Base-by-base conservation (phyloP, 1,139 yeast species). In the Tardiomyces digboiensis region DNA sequence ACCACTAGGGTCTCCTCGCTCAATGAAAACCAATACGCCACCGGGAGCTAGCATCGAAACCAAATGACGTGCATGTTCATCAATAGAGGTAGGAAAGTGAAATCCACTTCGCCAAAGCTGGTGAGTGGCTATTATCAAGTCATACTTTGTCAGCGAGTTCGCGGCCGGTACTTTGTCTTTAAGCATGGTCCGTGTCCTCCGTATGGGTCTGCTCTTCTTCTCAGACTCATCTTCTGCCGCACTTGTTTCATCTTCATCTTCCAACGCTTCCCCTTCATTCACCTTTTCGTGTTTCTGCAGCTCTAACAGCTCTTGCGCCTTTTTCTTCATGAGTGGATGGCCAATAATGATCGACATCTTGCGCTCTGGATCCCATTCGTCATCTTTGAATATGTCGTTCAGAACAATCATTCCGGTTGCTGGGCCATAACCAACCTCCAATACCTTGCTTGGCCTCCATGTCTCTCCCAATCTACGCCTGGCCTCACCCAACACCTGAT, bases 341-440 rank as follows among this genome's bases (percentile, higher is more conserved):
- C 96, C 95, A 19, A 81, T 70, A 18, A 89, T 73, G 36, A 82
- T 84, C 0, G 85, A 80, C 43, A 85, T 87, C 55, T 85, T 86
- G 16, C 67, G 68, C 19, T 65, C 67, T 0, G 95, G 91, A 19
- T 66, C 64, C 67, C 75, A 81, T 2, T 66, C 68, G 2, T 47
- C 46, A 1, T 65, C 68, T 2, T 70, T 71, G 0, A 86, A 88
- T 80, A 85, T 75, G 54, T 88, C 96, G 58, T 88, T 86, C 47
- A 88, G 68, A 0, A 95, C 98, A 8, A 89, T 69, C 68, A 91
- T 80, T 1, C 97, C 97, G 0, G 94, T 82, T 1, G 91, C 93
- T 1, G 98, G 97, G 0, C 98, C 98, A 58, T 75, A 80, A 0
- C 97, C 94, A 7, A 87, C 76, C 55, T 87, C 95, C 45, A 91